phyloP scores from a whole-genome alignment of 1,284 basidiomycete genomes.

The Neonothopanus nambi region DNA sequence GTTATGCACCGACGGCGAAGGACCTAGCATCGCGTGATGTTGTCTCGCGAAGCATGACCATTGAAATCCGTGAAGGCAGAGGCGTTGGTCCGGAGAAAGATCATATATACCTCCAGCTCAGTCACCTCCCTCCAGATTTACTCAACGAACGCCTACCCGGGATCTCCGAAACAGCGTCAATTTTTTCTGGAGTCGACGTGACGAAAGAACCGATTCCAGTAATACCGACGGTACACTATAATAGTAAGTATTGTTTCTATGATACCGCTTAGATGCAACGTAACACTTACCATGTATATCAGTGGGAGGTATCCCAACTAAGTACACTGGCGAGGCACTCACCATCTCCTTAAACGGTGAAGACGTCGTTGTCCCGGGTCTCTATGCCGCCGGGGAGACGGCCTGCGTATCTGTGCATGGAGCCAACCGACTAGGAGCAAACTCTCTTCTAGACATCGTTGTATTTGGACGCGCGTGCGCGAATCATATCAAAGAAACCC shows the following conservation, averaged over 20 bases:
- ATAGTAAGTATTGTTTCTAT: conserved; percentile 59
- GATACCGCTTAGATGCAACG: conserved; percentile 17
- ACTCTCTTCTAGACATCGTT: conserved; percentile 98
- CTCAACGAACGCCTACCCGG: conserved; percentile 97
- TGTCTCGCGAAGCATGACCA: conserved; percentile 98
- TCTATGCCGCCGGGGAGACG: conserved; percentile 98
- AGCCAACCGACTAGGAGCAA: conserved; percentile 98
- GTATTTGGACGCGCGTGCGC: conserved; percentile 99
- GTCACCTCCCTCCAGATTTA: conserved; percentile 94
- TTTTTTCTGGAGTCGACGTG: conserved; percentile 99
- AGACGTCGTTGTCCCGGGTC: conserved; percentile 93
- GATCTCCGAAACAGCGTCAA: conserved; percentile 99
- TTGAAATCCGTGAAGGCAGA: conserved; percentile 98
- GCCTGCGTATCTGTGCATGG: conserved; percentile 99
- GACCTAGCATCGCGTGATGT: conserved; percentile 99
- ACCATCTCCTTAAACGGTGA: conserved; percentile 86
- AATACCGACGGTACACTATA: conserved; percentile 94
- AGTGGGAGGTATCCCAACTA: conserved; percentile 99
- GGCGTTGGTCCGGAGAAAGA: conserved; percentile 99
- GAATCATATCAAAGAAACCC: conserved; percentile 94
- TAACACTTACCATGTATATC: conserved; percentile 17
- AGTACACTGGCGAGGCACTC: conserved; percentile 96
- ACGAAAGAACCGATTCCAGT: conserved; percentile 99
- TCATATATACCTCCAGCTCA: conserved; percentile 96
- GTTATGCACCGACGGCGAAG: conserved; percentile 99